A percentile compares a stretch with the other conserved stretches of the same genome.
These are phyloP conservation scores for Fraxinus anomala DNA, from an alignment of 257 asterid genomes.

Conservation along the genomic window DNA sequence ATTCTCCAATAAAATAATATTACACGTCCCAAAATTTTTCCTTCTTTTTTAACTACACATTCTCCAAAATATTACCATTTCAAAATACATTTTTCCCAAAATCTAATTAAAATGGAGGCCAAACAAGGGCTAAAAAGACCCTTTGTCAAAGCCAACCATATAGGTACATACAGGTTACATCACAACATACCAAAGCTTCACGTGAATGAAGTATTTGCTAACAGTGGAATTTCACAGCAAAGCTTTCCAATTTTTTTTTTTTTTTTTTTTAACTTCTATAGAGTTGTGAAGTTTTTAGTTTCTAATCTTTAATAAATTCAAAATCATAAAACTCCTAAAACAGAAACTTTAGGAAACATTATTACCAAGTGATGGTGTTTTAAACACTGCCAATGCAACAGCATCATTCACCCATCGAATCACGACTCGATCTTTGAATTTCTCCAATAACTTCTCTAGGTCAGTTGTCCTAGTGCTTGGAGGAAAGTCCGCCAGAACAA, in stretches of 20 bases:
- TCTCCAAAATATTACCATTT: too few species aligned
- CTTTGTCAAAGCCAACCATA: not conserved
- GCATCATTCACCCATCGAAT: slow-evolving; percentile 94
- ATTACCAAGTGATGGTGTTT: slow-evolving; percentile 77
- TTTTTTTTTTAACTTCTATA: not conserved
- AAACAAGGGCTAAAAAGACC: not conserved
- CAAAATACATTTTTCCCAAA: too few species aligned
- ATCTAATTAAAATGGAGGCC: too few species aligned
- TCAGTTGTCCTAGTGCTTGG: slow-evolving; percentile 69
- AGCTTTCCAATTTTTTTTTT: not conserved
- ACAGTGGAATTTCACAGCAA: slow-evolving; percentile 2
- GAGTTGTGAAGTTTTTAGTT: not conserved
- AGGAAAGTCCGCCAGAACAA: slow-evolving; percentile 73
- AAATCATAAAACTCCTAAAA: slow-evolving; percentile 14
- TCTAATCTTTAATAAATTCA: slow-evolving; percentile 3
- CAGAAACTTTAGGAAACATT: not conserved
- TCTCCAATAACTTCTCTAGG: slow-evolving; percentile 67
- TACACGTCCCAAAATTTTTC: too few species aligned
- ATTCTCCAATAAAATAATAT: too few species aligned
- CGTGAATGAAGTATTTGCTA: not conserved
- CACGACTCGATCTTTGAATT: slow-evolving; percentile 68
- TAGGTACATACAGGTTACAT: not conserved
- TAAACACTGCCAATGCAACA: slow-evolving; percentile 82
- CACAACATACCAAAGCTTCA: not conserved
- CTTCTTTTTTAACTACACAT: too few species aligned